Percentiles rank a stretch among this genome's conserved stretches.
Conservation (phyloP, 2,329 filamentous ascomycete genomes). For the Hymenoscyphus fraxineus region DNA sequence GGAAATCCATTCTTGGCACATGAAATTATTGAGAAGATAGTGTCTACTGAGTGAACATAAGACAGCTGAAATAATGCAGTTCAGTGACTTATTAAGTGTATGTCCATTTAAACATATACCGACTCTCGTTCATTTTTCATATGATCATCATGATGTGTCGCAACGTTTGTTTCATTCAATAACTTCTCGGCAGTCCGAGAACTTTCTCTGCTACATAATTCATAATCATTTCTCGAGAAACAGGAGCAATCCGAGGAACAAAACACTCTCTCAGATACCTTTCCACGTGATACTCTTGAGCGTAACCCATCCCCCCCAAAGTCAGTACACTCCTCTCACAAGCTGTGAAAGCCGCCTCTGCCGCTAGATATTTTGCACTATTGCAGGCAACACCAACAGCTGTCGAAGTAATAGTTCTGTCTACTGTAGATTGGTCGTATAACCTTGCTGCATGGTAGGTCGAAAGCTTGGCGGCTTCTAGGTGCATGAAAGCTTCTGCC, state of each 20-base stretch:
- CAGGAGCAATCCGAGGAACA: constrained; percentile 60
- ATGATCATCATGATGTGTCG: too few species aligned
- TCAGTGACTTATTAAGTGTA: too few species aligned
- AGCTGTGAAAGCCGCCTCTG: constrained; percentile 59
- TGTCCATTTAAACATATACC: too few species aligned
- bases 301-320: constrained; percentile 63
- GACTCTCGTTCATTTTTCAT: too few species aligned
- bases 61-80: too few species aligned
- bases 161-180: constrained; percentile 39
- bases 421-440: constrained; percentile 53
- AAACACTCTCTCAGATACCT: constrained; percentile 62
- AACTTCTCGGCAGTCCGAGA: constrained; percentile 63
- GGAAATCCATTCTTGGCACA: too few species aligned
- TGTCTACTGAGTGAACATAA: too few species aligned
- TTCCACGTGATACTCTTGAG: constrained; percentile 62
- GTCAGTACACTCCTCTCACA: constrained; percentile 59
- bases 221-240: constrained; percentile 70
- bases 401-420: constrained; percentile 49
- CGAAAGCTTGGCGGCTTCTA: constrained; percentile 62
- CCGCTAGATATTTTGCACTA: constrained; percentile 67
- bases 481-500: constrained; percentile 60
- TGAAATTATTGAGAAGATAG: too few species aligned
- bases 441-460: constrained; percentile 62
- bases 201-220: constrained; percentile 70
- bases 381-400: constrained; percentile 63